Base-by-base conservation (phyloP, 2,329 filamentous ascomycete genomes). In the Talaromyces rugulosus region DNA sequence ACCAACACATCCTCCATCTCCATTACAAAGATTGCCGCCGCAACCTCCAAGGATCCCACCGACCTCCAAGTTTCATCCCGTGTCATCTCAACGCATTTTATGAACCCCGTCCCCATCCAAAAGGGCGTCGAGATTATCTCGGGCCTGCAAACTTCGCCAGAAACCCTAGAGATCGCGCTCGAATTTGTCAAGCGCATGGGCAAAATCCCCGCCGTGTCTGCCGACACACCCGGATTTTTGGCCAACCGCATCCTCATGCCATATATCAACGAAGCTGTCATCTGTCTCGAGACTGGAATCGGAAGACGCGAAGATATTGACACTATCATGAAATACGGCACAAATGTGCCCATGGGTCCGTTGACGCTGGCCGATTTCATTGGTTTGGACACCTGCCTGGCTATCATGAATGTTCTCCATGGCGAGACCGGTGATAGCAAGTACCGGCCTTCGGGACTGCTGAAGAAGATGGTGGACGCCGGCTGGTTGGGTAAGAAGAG, bases 1-100 rank as follows among this genome's bases (percentile, higher is more conserved):
- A 99, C 95, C 65, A 99, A 99, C 81, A 99, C 95, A 6, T 96
- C 92, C n/a, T 96, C 92, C 64, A 99, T 99, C 74, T 94, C 91
- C 64, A 97, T 99, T 75, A 99, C 95, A 51, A 90, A 89, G 72
- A 97, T 99, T 70, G 95, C 95, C 23, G 93, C 95, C 3, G 87
- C 93, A 9, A 94, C 94, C 0, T 89, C 87, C 30, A 82, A 82
- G 61, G 87, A 96, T 72, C 89, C 92, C 0, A 94, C 81, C 18
- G 90, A 96, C 71, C 87, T 91, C 28, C 89, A 88, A 51, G 90
- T 88, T 47, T 89, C 91, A 51, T 94, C 92, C 5, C 89, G 95
- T 55, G 95, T 99, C 9, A 87, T 99, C 60, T 92, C 91, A 58
- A 98, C 95, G 16, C 95, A 99, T 77, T 99, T 99, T 79, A 99